Conservation (phyloP, 768 basidiomycete genomes). For the Naganishia vishniacii region DNA sequence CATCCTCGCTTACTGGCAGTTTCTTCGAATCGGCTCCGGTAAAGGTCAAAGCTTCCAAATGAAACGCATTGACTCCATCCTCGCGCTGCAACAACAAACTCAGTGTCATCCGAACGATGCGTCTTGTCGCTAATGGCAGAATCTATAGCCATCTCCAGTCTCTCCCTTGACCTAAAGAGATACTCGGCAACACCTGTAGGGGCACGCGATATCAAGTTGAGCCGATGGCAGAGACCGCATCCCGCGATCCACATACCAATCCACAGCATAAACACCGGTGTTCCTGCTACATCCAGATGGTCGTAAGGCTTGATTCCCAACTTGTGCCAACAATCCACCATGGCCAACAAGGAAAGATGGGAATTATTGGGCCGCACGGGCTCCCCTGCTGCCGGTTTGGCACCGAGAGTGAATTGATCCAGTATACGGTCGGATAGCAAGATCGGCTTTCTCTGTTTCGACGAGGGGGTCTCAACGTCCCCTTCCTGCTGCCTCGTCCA, state of each 20-base stretch:
- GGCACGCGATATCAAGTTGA: not conserved
- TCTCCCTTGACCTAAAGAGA: constrained; percentile 65
- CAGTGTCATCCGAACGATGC: constrained; percentile 81
- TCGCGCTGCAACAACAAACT: constrained; percentile 85
- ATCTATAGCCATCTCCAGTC: constrained; percentile 65
- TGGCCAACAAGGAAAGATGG: constrained; percentile 86
- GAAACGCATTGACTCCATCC: constrained; percentile 95
- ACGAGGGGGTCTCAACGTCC: not conserved
- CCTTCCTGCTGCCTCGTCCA: constrained; percentile 39
- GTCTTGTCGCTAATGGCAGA: constrained; percentile 70
- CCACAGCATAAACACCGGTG: constrained; percentile 92
- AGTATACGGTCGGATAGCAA: constrained; percentile 76
- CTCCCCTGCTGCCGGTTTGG: constrained; percentile 37
- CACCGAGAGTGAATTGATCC: constrained; percentile 80
- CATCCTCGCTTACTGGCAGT: constrained; percentile 57
- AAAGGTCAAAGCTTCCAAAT: constrained; percentile 86
- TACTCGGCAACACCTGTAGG: constrained; percentile 74
- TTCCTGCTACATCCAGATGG: constrained; percentile 87
- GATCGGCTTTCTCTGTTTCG: constrained; percentile 56
- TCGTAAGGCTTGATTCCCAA: constrained; percentile 80
- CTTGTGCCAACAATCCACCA: constrained; percentile 96
- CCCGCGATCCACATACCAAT: constrained; percentile 54
- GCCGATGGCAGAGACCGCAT: not conserved
- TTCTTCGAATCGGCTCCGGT: constrained; percentile 69
- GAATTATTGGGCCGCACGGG: constrained; percentile 61